Conservation (phyloP, 805 yeast species). For the Ogataea corticis region DNA sequence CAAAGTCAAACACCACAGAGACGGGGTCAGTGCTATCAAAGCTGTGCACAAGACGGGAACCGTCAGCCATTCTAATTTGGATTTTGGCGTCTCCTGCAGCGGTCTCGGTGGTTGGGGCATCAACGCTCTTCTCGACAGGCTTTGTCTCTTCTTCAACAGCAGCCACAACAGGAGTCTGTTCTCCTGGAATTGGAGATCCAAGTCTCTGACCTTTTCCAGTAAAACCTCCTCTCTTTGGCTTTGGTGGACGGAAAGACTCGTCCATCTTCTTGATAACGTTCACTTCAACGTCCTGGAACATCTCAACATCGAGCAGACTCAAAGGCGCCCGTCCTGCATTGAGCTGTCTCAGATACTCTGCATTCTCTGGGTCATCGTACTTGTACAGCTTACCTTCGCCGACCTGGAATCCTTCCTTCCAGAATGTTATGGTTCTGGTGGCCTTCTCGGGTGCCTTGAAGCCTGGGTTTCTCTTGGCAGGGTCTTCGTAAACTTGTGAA, state of each 20-base stretch:
- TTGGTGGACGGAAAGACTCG: slow-evolving; percentile 67
- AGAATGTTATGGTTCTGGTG: slow-evolving; percentile 81
- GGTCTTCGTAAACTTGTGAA: slow-evolving; percentile 34
- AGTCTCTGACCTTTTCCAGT: slow-evolving; percentile 79
- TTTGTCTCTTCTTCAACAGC: slow-evolving; percentile 17
- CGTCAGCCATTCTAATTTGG: slow-evolving; percentile 83
- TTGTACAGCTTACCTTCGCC: slow-evolving; percentile 86
- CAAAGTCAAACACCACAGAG: slow-evolving; percentile 66
- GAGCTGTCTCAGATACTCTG: slow-evolving; percentile 72
- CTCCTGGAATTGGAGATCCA: slow-evolving; percentile 89
- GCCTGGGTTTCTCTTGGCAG: slow-evolving; percentile 19
- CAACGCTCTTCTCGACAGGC: slow-evolving; percentile 3
- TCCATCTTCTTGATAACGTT: slow-evolving; percentile 78
- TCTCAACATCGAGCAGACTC: slow-evolving; percentile 73
- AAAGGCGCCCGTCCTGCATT: slow-evolving; percentile 91
- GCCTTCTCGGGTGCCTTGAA: slow-evolving; percentile 47
- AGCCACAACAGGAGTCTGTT: slow-evolving; percentile 34
- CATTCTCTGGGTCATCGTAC: slow-evolving; percentile 92
- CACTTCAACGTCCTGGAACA: slow-evolving; percentile 93
- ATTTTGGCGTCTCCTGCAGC: slow-evolving; percentile 61
- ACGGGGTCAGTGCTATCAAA: slow-evolving; percentile 70
- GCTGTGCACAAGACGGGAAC: slow-evolving; percentile 63
- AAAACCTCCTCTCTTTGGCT: slow-evolving; percentile 56
- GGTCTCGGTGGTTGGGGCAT: slow-evolving; percentile 18
- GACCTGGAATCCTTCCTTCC: slow-evolving; percentile 95